Percentiles rank a stretch among this genome's conserved stretches.
Evolutionary conservation across 768 basidiomycete genomes (phyloP).

Genomic region (Mycena vitilis): DNA sequence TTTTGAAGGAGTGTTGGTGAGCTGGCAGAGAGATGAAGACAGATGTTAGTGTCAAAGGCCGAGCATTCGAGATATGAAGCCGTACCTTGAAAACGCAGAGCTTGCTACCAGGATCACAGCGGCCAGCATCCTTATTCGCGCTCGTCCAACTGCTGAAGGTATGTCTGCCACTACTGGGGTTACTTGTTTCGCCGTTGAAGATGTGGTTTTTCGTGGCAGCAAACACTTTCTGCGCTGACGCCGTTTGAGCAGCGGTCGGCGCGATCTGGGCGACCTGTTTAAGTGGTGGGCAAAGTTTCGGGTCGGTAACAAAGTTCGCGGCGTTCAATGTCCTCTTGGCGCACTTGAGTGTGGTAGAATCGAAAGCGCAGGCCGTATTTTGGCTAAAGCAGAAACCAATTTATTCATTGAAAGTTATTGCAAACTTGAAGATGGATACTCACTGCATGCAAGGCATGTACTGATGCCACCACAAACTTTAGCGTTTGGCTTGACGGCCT

Average conservation of each 20-base stretch:
- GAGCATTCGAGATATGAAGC: not conserved
- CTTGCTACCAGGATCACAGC: conserved; percentile 22
- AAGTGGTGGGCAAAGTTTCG: conserved; percentile 19
- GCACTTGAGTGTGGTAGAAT: conserved; percentile 17
- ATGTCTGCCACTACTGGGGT: conserved; percentile 16
- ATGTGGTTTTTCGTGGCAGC: conserved; percentile 19
- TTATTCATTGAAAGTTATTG: conserved; percentile 8
- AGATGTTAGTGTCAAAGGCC: not conserved
- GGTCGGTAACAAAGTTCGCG: conserved; percentile 13
- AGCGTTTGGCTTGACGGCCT: no score
- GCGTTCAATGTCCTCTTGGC: conserved; percentile 8
- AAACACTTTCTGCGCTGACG: conserved; percentile 15
- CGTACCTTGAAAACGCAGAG: conserved; percentile 19
- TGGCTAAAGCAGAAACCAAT: conserved; percentile 13
- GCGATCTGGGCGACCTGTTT: conserved; percentile 20
- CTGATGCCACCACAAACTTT: conserved; percentile 13
- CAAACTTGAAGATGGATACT: conserved; percentile 14
- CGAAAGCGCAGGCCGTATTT: conserved; percentile 19
- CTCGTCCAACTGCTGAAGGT: conserved; percentile 12
- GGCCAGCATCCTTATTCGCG: conserved; percentile 17
- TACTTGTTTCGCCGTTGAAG: conserved; percentile 12
- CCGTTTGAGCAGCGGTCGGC: conserved; percentile 3
- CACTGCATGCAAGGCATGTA: conserved; percentile 18
- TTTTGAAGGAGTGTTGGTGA: not conserved
- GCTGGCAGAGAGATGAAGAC: conserved; percentile 16